Evolutionary conservation across 495 filamentous ascomycete genomes (phyloP).

Genomic region (Neurospora sp.): DNA sequence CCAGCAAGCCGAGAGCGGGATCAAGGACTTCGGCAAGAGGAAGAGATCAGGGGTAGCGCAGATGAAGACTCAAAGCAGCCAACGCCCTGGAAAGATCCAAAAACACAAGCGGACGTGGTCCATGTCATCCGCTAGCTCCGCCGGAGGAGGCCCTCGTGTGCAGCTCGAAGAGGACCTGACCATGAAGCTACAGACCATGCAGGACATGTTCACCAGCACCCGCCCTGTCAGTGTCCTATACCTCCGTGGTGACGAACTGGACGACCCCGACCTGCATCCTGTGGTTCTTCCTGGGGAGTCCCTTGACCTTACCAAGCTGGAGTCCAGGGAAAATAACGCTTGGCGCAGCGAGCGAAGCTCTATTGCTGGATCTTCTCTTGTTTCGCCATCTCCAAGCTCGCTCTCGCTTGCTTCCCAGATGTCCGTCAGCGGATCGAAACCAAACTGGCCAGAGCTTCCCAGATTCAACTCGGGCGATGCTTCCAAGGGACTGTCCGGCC

Average conservation of each 20-base stretch:
- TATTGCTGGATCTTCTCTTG: slow-evolving; percentile 45
- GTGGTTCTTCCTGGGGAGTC: slow-evolving; percentile 65
- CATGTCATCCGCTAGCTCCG: slow-evolving; percentile 76
- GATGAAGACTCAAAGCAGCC: slow-evolving; percentile 38
- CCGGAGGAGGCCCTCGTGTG: slow-evolving; percentile 44
- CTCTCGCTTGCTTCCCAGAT: slow-evolving; percentile 46
- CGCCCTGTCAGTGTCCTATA: slow-evolving; percentile 75
- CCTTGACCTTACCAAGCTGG: slow-evolving; percentile 46
- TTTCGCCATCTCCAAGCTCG: slow-evolving; percentile 65
- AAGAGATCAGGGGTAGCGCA: slow-evolving; percentile 58
- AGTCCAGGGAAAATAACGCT: slow-evolving; percentile 40
- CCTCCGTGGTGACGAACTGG: slow-evolving; percentile 69
- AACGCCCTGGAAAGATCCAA: slow-evolving; percentile 60
- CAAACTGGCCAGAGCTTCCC: slow-evolving; percentile 44
- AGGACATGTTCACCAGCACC: slow-evolving; percentile 95
- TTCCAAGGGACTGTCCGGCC: slow-evolving; percentile 36
- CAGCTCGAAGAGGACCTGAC: slow-evolving; percentile 84
- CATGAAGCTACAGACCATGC: slow-evolving; percentile 67
- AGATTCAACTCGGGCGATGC: slow-evolving; percentile 20
- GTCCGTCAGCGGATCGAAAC: slow-evolving; percentile 24
- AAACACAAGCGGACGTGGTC: slow-evolving; percentile 97
- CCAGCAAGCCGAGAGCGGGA: slow-evolving; percentile 74
- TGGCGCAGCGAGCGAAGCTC: slow-evolving; percentile 51
- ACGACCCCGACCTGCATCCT: slow-evolving; percentile 84
- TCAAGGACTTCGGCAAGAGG: slow-evolving; percentile 79